Conservation (phyloP, 2,329 filamentous ascomycete species). For the Arthrobotrys pseudoclavata region DNA sequence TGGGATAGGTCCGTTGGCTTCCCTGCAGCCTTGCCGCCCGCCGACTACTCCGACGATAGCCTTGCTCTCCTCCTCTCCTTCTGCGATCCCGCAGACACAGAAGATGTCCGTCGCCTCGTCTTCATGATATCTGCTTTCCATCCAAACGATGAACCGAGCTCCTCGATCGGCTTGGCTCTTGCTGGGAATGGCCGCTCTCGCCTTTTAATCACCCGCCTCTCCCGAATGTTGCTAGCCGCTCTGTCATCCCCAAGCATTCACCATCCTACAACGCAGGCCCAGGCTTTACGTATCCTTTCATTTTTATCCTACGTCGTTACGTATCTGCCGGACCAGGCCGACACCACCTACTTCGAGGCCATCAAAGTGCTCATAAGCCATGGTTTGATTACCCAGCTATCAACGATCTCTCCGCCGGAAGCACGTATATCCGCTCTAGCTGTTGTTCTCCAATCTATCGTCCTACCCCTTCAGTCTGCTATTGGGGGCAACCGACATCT, state of each 20-base stretch:
- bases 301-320: slow-evolving; percentile 31
- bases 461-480: slow-evolving; percentile 40
- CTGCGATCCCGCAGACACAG: slow-evolving; percentile 15
- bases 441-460: slow-evolving; percentile 25
- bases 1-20: slow-evolving; percentile 46
- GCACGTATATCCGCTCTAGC: background rate
- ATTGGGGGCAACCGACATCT: background rate
- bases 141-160: slow-evolving; percentile 2
- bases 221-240: slow-evolving; percentile 11
- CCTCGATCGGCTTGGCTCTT: slow-evolving; percentile 16
- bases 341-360: slow-evolving; percentile 37
- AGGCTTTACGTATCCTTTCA: slow-evolving; percentile 16
- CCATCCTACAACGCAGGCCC: background rate
- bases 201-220: slow-evolving; percentile 29
- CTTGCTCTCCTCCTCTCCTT: slow-evolving; percentile 49
- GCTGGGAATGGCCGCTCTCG: slow-evolving; percentile 1
- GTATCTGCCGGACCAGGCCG: slow-evolving; percentile 29
- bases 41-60: background rate
- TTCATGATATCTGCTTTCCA: slow-evolving; percentile 25
- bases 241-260: slow-evolving; percentile 17
- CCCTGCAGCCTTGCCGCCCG: background rate
- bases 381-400: background rate
- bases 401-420: background rate
- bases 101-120: slow-evolving; percentile 30
- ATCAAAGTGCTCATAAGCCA: slow-evolving; percentile 1